Percentiles rank a stretch among this genome's conserved stretches.
Evolutionary conservation across 1,139 yeast genomes (phyloP).

Genomic region (Yamadazyma diddensiae): DNA sequence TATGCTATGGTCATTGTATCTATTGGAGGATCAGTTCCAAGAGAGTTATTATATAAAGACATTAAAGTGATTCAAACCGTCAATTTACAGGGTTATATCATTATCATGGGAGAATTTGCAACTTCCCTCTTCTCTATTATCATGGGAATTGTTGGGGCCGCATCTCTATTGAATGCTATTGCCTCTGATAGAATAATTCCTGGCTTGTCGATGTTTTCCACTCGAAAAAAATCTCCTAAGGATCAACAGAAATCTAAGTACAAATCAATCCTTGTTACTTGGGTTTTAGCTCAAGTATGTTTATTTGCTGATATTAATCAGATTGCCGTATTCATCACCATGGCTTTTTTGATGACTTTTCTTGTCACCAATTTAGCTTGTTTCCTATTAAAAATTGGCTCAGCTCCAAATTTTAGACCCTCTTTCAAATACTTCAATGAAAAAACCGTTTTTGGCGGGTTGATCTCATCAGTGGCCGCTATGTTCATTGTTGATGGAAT

Average conservation of each 20-base stretch:
- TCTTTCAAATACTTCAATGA: constrained; percentile 85
- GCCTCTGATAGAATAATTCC: constrained; percentile 86
- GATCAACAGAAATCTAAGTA: constrained; percentile 58
- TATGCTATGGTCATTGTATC: constrained; percentile 76
- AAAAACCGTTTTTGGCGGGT: constrained; percentile 77
- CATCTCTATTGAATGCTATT: constrained; percentile 84
- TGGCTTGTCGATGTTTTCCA: constrained; percentile 58
- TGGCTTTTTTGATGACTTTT: constrained; percentile 96
- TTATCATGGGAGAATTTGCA: constrained; percentile 84
- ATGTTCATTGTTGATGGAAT: constrained; percentile 94
- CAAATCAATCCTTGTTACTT: constrained; percentile 59
- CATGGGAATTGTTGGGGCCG: constrained; percentile 95
- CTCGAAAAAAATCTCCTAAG: constrained; percentile 31
- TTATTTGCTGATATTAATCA: constrained; percentile 87
- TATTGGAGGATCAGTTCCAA: constrained; percentile 76
- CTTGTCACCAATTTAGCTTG: constrained; percentile 93
- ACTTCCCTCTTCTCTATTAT: constrained; percentile 89
- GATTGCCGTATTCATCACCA: constrained; percentile 91
- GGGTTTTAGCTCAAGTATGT: constrained; percentile 79
- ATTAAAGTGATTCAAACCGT: constrained; percentile 83
- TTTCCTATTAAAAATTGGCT: constrained; percentile 76
- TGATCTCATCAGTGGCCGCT: constrained; percentile 65
- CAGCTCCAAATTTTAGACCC: constrained; percentile 96
- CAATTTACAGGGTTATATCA: constrained; percentile 63
- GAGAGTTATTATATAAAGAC: constrained; percentile 71